These are phyloP conservation scores for Vaccinium vitisidaea DNA, from an alignment of 148 eudicot genomes.

Conservation along the genomic window DNA sequence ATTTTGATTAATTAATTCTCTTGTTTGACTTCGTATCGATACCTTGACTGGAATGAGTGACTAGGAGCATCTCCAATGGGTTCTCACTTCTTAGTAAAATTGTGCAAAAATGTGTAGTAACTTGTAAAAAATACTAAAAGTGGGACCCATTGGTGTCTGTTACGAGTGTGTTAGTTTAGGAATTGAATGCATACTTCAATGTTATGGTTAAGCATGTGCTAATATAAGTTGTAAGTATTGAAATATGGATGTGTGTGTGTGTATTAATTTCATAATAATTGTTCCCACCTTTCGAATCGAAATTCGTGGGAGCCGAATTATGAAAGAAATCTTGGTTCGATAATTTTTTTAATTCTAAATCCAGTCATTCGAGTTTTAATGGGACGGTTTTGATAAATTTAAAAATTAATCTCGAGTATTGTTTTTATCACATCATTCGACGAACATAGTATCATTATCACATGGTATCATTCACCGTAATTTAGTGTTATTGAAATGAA, in stretches of 20 bases:
- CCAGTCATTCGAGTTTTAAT: too few species aligned
- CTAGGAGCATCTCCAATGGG: not conserved
- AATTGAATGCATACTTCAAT: not conserved
- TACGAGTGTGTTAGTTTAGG: not conserved
- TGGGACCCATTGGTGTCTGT: not conserved
- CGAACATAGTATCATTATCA: too few species aligned
- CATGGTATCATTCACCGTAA: too few species aligned
- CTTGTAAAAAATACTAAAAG: not conserved
- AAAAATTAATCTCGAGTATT: too few species aligned
- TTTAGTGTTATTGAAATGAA: too few species aligned
- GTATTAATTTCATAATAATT: not conserved
- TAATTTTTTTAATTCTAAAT: too few species aligned
- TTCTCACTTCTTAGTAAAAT: not conserved
- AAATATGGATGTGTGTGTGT: not conserved
- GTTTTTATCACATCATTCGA: too few species aligned
- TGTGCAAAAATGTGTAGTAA: not conserved
- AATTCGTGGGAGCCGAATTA: too few species aligned
- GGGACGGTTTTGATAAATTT: too few species aligned
- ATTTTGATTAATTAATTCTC: not conserved
- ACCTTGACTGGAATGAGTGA: not conserved
- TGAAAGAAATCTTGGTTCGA: too few species aligned
- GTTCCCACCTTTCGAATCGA: not conserved
- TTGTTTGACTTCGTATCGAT: not conserved
- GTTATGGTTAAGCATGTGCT: not conserved
- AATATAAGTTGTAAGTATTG: not conserved